Conservation (phyloP, 2,329 filamentous ascomycete species). For the Arthrobotrys entomopaga region DNA sequence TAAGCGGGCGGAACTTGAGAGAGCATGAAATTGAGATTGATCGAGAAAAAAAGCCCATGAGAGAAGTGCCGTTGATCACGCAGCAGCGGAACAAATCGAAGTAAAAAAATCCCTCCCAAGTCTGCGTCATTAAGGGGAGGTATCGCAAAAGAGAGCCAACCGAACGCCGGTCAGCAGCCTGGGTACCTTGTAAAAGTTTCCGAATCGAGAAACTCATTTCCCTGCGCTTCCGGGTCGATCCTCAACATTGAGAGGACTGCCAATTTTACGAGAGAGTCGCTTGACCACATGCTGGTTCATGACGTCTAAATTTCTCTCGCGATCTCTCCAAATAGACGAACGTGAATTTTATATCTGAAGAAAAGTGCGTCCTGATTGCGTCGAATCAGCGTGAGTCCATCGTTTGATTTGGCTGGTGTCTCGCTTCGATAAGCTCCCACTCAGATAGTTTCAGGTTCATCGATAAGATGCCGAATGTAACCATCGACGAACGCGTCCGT, state of each 20-base stretch:
- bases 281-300: constrained; percentile 8
- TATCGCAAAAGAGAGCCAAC: constrained; percentile 8
- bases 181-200: constrained; percentile 21
- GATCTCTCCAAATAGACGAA: not conserved
- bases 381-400: constrained; percentile 4
- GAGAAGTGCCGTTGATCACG: constrained; percentile 39
- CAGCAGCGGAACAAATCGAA: not conserved
- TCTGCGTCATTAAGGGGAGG: constrained; percentile 38
- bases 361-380: constrained; percentile 25
- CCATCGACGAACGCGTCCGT: not conserved
- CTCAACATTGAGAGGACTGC: not conserved
- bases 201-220: constrained; percentile 37
- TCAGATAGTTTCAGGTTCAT: constrained; percentile 27
- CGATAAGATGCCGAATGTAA: constrained; percentile 49
- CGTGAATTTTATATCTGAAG: constrained; percentile 14
- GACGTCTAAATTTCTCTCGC: constrained; percentile 30
- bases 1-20: constrained; percentile 8
- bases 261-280: constrained; percentile 2
- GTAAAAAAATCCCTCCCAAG: not conserved
- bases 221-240: constrained; percentile 25
- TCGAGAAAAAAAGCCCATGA: constrained; percentile 1
- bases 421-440: constrained; percentile 41
- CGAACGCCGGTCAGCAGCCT: constrained; percentile 8
- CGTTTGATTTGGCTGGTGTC: constrained; percentile 22
- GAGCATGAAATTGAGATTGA: too few species aligned